phyloP scores from a whole-genome alignment of 257 asterid species.

The Thymus quinquecostatus region DNA sequence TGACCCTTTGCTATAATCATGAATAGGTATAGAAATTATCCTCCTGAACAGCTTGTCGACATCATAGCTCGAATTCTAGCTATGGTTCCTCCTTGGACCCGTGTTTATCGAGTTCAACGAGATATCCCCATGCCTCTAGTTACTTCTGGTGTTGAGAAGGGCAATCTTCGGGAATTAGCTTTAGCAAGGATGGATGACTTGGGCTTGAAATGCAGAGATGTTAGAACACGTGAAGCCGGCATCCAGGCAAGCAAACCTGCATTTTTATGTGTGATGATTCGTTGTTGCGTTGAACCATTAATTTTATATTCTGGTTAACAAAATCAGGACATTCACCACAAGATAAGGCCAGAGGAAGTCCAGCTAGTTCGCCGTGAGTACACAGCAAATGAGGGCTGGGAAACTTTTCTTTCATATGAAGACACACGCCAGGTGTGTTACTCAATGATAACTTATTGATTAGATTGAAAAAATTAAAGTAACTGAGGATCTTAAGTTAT shows the following conservation, averaged over 20 bases:
- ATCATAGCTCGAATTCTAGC: constrained; percentile 95
- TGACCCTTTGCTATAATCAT: constrained; percentile 14
- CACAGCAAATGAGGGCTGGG: constrained; percentile 99
- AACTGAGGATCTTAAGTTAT: not conserved
- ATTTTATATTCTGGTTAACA: constrained; percentile 36
- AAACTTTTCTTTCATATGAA: constrained; percentile 96
- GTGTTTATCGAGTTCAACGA: constrained; percentile 97
- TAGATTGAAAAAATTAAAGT: not conserved
- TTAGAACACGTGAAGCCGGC: constrained; percentile 99
- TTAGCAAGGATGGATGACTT: constrained; percentile 97
- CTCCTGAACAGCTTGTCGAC: constrained; percentile 99
- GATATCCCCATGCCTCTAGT: constrained; percentile 99
- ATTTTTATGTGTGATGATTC: constrained; percentile 14
- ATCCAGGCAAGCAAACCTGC: constrained; percentile 65
- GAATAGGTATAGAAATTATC: constrained; percentile 87
- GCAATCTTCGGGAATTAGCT: constrained; percentile 97
- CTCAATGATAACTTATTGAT: not conserved
- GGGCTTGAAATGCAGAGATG: constrained; percentile 99
- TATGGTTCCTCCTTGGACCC: constrained; percentile 99
- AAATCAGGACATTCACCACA: constrained; percentile 86
- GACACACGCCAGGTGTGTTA: constrained; percentile 81
- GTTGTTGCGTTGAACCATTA: constrained; percentile 16
- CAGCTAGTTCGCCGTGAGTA: constrained; percentile 99
- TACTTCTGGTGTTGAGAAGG: constrained; percentile 98
- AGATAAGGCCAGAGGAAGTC: constrained; percentile 93